Percentiles rank a stretch among this genome's conserved stretches.
phyloP scores from a whole-genome alignment of 129 eudicot species.

The Lactuca sativa region DNA sequence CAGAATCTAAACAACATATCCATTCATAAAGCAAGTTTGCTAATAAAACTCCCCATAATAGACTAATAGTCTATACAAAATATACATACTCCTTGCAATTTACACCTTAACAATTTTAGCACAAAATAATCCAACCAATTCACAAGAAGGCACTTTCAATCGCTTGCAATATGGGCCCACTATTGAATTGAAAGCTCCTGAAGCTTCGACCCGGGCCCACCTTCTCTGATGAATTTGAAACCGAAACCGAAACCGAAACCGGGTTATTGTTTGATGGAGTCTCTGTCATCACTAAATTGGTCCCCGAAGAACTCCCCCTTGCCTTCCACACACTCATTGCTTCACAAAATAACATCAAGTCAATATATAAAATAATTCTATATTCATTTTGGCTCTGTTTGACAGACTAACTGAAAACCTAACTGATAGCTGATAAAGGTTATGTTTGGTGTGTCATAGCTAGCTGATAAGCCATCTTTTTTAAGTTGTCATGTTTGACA shows the following conservation, averaged over 20 bases:
- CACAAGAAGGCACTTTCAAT: constrained; percentile 58
- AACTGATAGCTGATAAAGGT: too few species aligned
- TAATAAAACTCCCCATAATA: neutral
- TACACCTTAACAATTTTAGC: neutral
- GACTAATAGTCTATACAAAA: constrained; percentile 28
- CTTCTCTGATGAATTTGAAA: constrained; percentile 38
- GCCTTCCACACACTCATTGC: constrained; percentile 88
- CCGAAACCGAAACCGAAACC: constrained; percentile 9
- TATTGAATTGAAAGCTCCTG: constrained; percentile 68
- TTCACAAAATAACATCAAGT: constrained; percentile 22
- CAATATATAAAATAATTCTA: too few species aligned
- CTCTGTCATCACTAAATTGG: constrained; percentile 55
- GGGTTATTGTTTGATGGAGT: constrained; percentile 36
- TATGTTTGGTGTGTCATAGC: too few species aligned
- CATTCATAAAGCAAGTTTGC: constrained; percentile 17
- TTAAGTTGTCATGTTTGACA: too few species aligned
- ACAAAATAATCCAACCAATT: constrained; percentile 18
- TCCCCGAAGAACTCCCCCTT: constrained; percentile 62
- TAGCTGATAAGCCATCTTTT: too few species aligned
- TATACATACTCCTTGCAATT: constrained; percentile 8
- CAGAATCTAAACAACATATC: neutral
- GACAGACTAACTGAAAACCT: too few species aligned
- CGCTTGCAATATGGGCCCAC: constrained; percentile 53
- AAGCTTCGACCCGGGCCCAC: constrained; percentile 65
- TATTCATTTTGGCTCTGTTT: too few species aligned